A percentile compares a stretch with the other conserved stretches of the same genome.
phyloP scores from a whole-genome alignment of 805 yeast genomes.

The Zygosaccharomyces bisporus region DNA sequence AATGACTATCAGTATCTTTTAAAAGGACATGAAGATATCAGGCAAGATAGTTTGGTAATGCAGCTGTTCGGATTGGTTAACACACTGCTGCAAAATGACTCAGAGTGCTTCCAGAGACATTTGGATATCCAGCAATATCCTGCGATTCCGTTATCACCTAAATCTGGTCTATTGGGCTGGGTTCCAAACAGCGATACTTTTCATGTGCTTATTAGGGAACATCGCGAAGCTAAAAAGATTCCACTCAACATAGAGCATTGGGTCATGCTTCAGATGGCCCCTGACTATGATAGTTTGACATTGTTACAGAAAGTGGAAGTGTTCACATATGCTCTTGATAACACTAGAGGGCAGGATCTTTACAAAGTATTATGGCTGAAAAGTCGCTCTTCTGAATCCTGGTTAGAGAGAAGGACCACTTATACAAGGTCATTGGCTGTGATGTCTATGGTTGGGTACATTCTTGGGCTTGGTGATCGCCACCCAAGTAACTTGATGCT shows the following conservation, averaged over 20 bases:
- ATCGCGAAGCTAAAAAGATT: conserved; percentile 86
- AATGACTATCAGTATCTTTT: conserved; percentile 75
- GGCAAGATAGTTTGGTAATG: conserved; percentile 97
- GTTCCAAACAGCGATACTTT: conserved; percentile 96
- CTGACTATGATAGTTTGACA: conserved; percentile 84
- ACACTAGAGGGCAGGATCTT: conserved; percentile 93
- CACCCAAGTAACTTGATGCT: conserved; percentile 97
- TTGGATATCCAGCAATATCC: conserved; percentile 87
- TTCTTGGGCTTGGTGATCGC: conserved; percentile 93
- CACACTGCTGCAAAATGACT: conserved; percentile 79
- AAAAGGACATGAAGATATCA: conserved; percentile 96
- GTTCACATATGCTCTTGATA: conserved; percentile 91
- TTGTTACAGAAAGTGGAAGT: conserved; percentile 92
- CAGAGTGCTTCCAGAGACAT: conserved; percentile 95
- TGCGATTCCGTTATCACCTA: conserved; percentile 94
- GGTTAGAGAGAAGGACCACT: conserved; percentile 96
- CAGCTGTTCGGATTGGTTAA: conserved; percentile 94
- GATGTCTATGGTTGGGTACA: conserved; percentile 98
- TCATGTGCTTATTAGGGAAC: conserved; percentile 87
- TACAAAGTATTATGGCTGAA: conserved; percentile 95
- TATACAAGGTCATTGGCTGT: conserved; percentile 95
- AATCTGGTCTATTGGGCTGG: conserved; percentile 96
- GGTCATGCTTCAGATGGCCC: conserved; percentile 97
- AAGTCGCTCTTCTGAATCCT: conserved; percentile 91
- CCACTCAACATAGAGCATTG: conserved; percentile 89